Evolutionary conservation across 805 yeast genomes (phyloP).

Genomic region (Maudiozyma turicensis): DNA sequence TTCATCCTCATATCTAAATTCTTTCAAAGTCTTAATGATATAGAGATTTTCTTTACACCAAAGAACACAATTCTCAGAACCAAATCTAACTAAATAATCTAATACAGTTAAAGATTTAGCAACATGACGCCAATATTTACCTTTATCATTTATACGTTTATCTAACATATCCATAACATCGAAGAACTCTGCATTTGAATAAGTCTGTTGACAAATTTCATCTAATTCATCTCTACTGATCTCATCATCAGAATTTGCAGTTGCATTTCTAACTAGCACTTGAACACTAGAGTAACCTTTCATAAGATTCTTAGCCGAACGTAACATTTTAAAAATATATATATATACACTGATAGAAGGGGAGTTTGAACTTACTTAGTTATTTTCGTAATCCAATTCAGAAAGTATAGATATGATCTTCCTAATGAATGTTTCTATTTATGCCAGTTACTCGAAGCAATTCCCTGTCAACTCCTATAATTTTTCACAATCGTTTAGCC

Average conservation of each 20-base stretch:
- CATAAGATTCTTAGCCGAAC: constrained; percentile 66
- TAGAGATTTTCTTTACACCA: constrained; percentile 91
- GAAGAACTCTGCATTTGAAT: constrained; percentile 61
- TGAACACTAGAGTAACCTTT: constrained; percentile 84
- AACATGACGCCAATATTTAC: constrained; percentile 95
- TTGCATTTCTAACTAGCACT: constrained; percentile 82
- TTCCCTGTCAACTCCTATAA: no score
- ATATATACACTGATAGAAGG: not conserved
- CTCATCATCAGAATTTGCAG: constrained; percentile 77
- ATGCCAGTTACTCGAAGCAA: no score
- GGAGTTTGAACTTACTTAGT: no score
- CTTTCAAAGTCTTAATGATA: constrained; percentile 82
- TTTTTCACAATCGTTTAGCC: no score
- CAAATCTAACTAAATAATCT: constrained; percentile 77
- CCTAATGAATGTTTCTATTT: no score
- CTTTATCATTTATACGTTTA: constrained; percentile 86
- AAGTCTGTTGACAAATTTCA: constrained; percentile 67
- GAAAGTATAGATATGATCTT: no score
- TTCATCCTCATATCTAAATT: constrained; percentile 76
- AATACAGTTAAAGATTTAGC: constrained; percentile 81
- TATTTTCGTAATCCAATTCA: no score
- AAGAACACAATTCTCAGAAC: constrained; percentile 78
- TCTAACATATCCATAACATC: constrained; percentile 94
- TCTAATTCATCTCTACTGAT: constrained; percentile 83
- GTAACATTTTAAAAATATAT: constrained; percentile 29